A percentile compares a stretch with the other conserved stretches of the same genome.
phyloP scores from a whole-genome alignment of 768 basidiomycete genomes.

The Udeniomyces megalosporus region DNA sequence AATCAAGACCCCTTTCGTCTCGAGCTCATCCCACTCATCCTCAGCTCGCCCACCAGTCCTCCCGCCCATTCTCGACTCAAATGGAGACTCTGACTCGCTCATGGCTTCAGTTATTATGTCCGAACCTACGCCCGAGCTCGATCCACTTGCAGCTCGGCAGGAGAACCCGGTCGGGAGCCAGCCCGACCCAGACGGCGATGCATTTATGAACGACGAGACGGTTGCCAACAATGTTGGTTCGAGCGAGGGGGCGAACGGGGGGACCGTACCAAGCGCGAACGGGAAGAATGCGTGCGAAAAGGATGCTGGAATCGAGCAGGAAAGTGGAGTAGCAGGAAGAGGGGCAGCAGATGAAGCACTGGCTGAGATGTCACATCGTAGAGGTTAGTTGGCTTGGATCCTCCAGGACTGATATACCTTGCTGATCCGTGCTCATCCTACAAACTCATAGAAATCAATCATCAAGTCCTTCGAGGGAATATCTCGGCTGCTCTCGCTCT shows the following conservation, averaged over 20 bases:
- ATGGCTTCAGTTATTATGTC: not conserved
- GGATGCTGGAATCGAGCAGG: not conserved
- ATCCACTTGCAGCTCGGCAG: no score
- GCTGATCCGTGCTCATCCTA: no score
- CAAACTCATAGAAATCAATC: conserved; percentile 52
- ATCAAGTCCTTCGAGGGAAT: conserved; percentile 54
- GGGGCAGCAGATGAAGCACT: not conserved
- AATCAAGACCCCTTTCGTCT: not conserved
- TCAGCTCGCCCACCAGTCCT: not conserved
- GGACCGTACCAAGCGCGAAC: no score
- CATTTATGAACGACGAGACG: not conserved
- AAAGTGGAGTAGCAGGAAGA: not conserved
- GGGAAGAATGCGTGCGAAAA: no score
- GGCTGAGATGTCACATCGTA: conserved; percentile 1
- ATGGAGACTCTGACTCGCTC: conserved; percentile 2
- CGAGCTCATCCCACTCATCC: not conserved
- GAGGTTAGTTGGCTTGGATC: not conserved
- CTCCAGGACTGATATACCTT: no score
- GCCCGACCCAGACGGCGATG: not conserved
- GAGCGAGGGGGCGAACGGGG: no score
- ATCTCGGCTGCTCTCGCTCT: conserved; percentile 52
- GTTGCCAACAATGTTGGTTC: no score
- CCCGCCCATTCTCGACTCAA: not conserved
- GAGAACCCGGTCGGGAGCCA: not conserved
- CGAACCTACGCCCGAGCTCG: not conserved